Base-by-base conservation (phyloP, 1,284 basidiomycete species). In the Apiotrichum gracile region DNA sequence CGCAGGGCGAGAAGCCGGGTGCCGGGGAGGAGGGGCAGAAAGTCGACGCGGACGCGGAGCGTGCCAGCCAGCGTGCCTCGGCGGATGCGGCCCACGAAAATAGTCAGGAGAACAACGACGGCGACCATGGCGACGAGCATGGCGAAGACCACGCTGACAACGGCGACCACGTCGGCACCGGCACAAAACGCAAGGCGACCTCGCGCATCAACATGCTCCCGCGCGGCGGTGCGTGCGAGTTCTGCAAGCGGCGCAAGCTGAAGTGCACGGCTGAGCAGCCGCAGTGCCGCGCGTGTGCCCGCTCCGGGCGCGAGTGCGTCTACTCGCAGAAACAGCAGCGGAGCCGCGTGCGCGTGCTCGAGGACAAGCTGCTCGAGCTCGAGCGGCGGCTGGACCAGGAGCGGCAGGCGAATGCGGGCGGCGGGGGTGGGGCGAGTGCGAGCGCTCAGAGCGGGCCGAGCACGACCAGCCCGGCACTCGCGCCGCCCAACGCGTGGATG, bases 201-300 rank as follows among this genome's bases (percentile, higher is more conserved):
- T 64, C 63, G 16, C 56, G 71, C 26, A 62, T 63, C 38, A 66
- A 69, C 57, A 73, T 73, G 71, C 60, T 73, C 6, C 61, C 70
- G 9, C 63, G 73, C 44, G 73, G 73, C 9, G 71, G 65, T 8
- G 72, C 74, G 5, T 75, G 72, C 57, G 74, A 76, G 54, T 76
- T 73, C 47, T 76, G 74, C 57, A 76, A 76, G 52, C 61, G 65
- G n/a, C 64, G 74, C 19, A 76, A 75, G 49, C 55, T 76, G 33
- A 68, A 70, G 53, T 76, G 74, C 50, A 65, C 69, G 2, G 74
- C 71, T 29, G 70, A 72, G 43, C 38, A 61, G 41, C 74, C 74
- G 1, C 53, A 60, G 27, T 76, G 74, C 54, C 58, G 58, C 0
- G 65, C 66, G 19, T 76, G 74, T 47, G 35, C 52, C n/a, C 67